Evolutionary conservation across 2,329 filamentous ascomycete species (phyloP).

Genomic region (Scedosporium minutisporum): DNA sequence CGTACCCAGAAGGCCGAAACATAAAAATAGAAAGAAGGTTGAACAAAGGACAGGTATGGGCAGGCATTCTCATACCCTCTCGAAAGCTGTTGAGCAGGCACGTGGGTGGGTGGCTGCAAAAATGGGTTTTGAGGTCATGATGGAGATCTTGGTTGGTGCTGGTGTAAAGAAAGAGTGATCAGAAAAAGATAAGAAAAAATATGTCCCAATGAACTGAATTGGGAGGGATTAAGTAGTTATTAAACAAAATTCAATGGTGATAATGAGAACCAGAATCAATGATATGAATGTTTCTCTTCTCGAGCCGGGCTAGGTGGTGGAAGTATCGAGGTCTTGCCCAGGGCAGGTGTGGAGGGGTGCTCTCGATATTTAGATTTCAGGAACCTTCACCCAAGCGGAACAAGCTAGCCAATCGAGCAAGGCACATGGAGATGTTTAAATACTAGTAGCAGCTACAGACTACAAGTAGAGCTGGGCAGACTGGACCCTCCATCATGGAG

Average conservation of each 20-base stretch:
- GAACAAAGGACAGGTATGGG: neutral
- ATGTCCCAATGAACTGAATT: neutral
- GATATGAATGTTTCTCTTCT: neutral
- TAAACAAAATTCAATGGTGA: neutral
- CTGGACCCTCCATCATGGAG: too few relatives aligned
- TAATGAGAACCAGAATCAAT: neutral
- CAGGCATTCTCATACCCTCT: constrained; percentile 53
- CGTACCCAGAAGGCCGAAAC: neutral
- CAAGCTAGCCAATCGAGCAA: neutral
- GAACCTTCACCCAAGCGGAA: neutral
- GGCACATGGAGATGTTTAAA: constrained; percentile 1
- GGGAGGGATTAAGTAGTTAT: neutral
- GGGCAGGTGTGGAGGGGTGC: too few relatives aligned
- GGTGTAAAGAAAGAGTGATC: neutral
- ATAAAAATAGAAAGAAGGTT: neutral
- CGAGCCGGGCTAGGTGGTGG: too few relatives aligned
- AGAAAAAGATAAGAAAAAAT: neutral
- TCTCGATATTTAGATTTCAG: neutral
- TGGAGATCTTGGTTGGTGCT: constrained; percentile 17
- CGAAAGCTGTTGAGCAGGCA: constrained; percentile 94
- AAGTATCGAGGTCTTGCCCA: too few relatives aligned
- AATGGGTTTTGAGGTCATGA: constrained; percentile 62
- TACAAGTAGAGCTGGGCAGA: too few relatives aligned
- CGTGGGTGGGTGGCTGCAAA: constrained; percentile 91
- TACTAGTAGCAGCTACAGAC: neutral